Evolutionary conservation across 352 stramenopile genomes (phyloP).

Genomic region (Pythium aquatile): DNA sequence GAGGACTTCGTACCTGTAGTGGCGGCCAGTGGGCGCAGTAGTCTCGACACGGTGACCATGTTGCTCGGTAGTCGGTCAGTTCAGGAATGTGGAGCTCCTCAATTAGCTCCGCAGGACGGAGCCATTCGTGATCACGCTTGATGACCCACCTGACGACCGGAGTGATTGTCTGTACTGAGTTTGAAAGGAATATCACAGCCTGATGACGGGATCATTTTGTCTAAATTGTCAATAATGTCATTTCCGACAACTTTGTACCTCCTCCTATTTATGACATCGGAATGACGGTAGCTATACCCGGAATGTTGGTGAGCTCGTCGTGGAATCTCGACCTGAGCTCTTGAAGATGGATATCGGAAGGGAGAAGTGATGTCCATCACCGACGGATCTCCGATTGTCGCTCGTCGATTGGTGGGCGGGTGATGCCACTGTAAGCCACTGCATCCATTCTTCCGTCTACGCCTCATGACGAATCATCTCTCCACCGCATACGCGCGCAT

Average conservation of each 20-base stretch:
- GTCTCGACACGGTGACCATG: background rate
- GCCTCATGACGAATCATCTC: background rate
- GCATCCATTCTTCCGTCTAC: background rate
- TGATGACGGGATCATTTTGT: background rate
- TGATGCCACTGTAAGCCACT: background rate
- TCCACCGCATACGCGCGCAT: background rate
- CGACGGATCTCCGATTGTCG: background rate
- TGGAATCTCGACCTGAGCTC: background rate
- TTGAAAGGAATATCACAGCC: background rate
- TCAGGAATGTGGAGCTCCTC: background rate
- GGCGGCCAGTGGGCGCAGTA: slow-evolving; percentile 20
- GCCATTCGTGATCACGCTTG: background rate
- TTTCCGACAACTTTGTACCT: background rate
- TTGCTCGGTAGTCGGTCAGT: background rate
- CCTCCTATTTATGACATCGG: background rate
- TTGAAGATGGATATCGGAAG: background rate
- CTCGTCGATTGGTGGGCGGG: background rate
- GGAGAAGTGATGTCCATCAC: background rate
- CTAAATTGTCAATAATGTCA: background rate
- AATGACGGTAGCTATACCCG: background rate
- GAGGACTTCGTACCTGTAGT: slow-evolving; percentile 21
- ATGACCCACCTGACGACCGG: background rate
- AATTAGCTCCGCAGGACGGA: background rate
- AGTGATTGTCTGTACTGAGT: background rate
- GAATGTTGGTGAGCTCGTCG: background rate